Conservation (phyloP, 306 rosid genomes). For the Ormosia emarginata region DNA sequence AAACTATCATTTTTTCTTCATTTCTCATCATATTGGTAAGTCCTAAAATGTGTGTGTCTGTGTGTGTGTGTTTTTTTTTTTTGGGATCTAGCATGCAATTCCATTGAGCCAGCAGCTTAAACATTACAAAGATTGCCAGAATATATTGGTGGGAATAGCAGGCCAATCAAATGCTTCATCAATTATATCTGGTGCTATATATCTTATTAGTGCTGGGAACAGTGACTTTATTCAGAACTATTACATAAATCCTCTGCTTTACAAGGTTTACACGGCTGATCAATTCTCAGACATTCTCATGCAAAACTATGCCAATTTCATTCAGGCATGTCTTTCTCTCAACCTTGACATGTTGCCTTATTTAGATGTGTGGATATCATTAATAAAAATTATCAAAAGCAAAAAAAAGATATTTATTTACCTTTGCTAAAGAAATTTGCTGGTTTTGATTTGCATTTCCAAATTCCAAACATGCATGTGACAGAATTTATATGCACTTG, state of each 20-base stretch:
- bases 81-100: constrained; percentile 50
- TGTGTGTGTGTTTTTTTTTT: neutral
- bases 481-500: constrained; percentile 66
- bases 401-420: neutral
- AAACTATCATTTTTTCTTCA: neutral
- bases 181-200: constrained; percentile 49
- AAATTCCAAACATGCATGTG: constrained; percentile 25
- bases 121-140: constrained; percentile 61
- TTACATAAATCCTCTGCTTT: constrained; percentile 72
- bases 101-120: constrained; percentile 57
- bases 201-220: constrained; percentile 66
- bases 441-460: neutral
- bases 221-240: constrained; percentile 88
- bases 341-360: neutral
- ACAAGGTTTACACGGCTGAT: constrained; percentile 46
- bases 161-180: constrained; percentile 57
- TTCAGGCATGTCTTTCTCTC: constrained; percentile 49
- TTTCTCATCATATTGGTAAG: neutral
- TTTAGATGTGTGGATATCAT: neutral
- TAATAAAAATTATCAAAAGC: neutral
- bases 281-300: constrained; percentile 67
- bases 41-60: neutral
- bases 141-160: constrained; percentile 35
- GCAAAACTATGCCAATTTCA: constrained; percentile 38
- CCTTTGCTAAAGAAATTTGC: neutral